phyloP scores from a whole-genome alignment of 805 yeast genomes.

The Osmozyma mogii region DNA sequence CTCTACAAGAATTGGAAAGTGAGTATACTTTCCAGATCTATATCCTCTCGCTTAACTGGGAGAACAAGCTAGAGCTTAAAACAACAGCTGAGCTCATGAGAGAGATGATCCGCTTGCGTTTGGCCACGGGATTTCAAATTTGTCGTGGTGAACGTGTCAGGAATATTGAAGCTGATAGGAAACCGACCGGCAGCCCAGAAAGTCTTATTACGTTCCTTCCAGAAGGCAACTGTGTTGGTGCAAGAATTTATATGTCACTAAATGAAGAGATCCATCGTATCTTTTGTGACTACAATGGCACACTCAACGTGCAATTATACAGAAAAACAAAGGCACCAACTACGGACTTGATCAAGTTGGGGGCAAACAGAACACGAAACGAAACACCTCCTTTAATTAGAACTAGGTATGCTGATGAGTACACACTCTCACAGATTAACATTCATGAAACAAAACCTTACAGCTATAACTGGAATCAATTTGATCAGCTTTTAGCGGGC shows the following conservation, averaged over 20 bases:
- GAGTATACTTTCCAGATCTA: conserved; percentile 81
- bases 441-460: conserved; percentile 46
- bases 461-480: conserved; percentile 77
- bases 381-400: conserved; percentile 42
- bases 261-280: conserved; percentile 84
- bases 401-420: conserved; percentile 69
- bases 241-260: conserved; percentile 65
- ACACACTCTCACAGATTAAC: conserved; percentile 49
- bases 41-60: conserved; percentile 61
- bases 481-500: conserved; percentile 91
- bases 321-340: conserved; percentile 11
- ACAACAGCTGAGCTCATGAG: conserved; percentile 56
- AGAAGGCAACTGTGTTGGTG: conserved; percentile 36
- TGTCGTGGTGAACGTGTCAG: conserved; percentile 66
- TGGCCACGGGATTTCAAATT: conserved; percentile 85
- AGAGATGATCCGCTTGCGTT: conserved; percentile 78
- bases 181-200: conserved; percentile 48
- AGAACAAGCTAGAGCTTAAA: conserved; percentile 43
- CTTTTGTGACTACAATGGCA: conserved; percentile 61
- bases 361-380: conserved; percentile 4
- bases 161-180: conserved; percentile 53
- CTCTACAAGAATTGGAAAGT: conserved; percentile 54
- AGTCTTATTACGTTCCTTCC: conserved; percentile 53
- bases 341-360: conserved; percentile 5
- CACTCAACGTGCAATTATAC: conserved; percentile 74